Conservation (phyloP, 768 basidiomycete species). For the Russula sp. region DNA sequence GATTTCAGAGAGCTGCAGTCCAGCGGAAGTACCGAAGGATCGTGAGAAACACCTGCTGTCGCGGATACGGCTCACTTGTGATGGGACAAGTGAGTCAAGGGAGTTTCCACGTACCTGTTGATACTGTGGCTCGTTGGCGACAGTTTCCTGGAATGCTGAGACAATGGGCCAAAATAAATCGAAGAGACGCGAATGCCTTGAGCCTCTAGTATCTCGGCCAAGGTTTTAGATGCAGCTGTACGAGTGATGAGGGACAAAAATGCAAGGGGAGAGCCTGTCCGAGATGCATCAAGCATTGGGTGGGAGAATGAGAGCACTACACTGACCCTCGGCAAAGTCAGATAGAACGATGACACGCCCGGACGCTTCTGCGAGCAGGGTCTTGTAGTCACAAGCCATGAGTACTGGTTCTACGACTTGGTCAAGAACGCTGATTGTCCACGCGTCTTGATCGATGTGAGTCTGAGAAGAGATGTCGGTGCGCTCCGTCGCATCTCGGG, state of each 20-base stretch:
- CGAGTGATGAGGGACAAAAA: constrained; percentile 4
- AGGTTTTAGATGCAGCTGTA: constrained; percentile 1
- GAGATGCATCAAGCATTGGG: not conserved
- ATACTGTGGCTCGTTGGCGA: not conserved
- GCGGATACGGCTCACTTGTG: not conserved
- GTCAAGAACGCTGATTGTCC: constrained; percentile 22
- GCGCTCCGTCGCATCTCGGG: not conserved
- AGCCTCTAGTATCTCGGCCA: constrained; percentile 8
- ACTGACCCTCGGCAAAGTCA: constrained; percentile 19
- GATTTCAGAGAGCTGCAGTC: not conserved
- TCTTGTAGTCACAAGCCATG: constrained; percentile 26
- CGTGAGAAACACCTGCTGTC: not conserved
- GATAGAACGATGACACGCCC: constrained; percentile 28
- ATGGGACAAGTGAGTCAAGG: not conserved
- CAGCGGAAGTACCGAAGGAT: constrained; percentile 7
- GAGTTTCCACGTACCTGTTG: not conserved
- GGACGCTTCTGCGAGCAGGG: constrained; percentile 26
- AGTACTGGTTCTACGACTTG: constrained; percentile 26
- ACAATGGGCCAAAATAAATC: constrained; percentile 10
- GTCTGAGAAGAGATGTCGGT: not conserved
- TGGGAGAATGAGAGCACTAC: not conserved
- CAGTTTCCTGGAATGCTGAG: not conserved
- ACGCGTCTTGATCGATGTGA: constrained; percentile 9
- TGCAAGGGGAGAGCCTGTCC: constrained; percentile 6
- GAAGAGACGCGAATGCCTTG: constrained; percentile 14